phyloP scores from a whole-genome alignment of 768 basidiomycete genomes.

The Tulasnella sp. region DNA sequence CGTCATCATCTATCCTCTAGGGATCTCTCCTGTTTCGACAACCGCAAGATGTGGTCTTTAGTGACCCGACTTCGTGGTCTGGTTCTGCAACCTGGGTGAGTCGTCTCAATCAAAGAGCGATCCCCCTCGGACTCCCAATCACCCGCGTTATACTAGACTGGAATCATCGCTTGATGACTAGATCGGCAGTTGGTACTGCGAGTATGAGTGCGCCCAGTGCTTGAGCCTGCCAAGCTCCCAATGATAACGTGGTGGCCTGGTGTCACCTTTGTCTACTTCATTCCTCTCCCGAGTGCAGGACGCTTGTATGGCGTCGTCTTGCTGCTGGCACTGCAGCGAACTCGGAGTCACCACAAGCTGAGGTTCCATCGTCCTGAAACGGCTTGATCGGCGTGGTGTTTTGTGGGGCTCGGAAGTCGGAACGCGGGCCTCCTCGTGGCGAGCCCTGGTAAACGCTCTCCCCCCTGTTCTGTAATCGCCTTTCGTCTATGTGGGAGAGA shows the following conservation, averaged over 20 bases:
- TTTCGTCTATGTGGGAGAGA: too few relatives aligned
- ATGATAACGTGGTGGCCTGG: background rate
- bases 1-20: too few relatives aligned
- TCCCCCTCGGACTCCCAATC: background rate
- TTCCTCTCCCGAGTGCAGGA: background rate
- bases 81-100: background rate
- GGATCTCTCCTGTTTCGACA: too few relatives aligned
- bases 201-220: background rate
- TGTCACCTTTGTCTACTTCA: background rate
- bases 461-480: too few relatives aligned
- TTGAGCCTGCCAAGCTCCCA: background rate
- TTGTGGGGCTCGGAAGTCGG: background rate
- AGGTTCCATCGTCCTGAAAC: background rate
- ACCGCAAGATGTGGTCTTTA: too few relatives aligned
- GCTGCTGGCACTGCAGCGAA: background rate
- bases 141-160: background rate
- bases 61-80: background rate
- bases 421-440: slow-evolving; percentile 8
- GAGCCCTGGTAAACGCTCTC: background rate
- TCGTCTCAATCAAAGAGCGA: background rate
- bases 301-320: background rate
- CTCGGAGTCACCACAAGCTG: background rate
- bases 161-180: background rate
- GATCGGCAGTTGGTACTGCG: background rate
- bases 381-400: background rate